A percentile compares a stretch with the other conserved stretches of the same genome.
Evolutionary conservation across 352 stramenopile genomes (phyloP).

Genomic region (Phytophthora ramorum): DNA sequence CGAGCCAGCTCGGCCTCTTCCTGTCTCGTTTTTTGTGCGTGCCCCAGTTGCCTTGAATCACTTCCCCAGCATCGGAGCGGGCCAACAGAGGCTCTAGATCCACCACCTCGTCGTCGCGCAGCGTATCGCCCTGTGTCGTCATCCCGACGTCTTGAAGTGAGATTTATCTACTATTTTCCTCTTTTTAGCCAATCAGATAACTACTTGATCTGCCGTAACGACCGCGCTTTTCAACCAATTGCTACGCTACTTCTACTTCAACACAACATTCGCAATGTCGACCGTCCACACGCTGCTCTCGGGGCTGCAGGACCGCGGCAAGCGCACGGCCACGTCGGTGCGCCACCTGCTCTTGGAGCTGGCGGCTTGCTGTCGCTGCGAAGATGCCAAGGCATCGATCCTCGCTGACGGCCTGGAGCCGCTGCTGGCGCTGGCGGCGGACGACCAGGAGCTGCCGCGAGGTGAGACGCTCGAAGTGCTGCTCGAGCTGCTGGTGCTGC

Average conservation of each 20-base stretch:
- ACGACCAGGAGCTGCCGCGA: conserved; percentile 13
- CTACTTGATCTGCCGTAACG: neutral
- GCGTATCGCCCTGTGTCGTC: neutral
- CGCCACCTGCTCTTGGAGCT: conserved; percentile 44
- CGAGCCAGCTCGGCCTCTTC: conserved; percentile 27
- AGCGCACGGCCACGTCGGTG: conserved; percentile 21
- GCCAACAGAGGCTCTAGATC: conserved; percentile 39
- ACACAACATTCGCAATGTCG: conserved; percentile 42
- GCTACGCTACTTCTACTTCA: conserved; percentile 14
- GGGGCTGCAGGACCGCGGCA: conserved; percentile 42
- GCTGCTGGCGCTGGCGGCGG: conserved; percentile 33
- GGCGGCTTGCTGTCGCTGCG: conserved; percentile 43
- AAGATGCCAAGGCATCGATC: conserved; percentile 44
- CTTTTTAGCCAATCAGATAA: conserved; percentile 18
- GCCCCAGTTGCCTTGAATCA: neutral
- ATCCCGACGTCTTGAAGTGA: conserved; percentile 22
- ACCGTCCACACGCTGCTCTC: conserved; percentile 51
- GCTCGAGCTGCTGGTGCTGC: conserved; percentile 49
- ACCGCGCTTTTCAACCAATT: conserved; percentile 19
- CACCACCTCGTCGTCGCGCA: conserved; percentile 1
- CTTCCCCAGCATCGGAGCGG: neutral
- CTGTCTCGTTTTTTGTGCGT: neutral
- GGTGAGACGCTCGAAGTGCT: conserved; percentile 41
- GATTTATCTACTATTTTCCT: neutral
- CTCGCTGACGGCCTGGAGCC: conserved; percentile 38